These are phyloP conservation scores for Fusarium coffeatum DNA, from an alignment of 2,329 filamentous ascomycete species.

Conservation along the genomic window DNA sequence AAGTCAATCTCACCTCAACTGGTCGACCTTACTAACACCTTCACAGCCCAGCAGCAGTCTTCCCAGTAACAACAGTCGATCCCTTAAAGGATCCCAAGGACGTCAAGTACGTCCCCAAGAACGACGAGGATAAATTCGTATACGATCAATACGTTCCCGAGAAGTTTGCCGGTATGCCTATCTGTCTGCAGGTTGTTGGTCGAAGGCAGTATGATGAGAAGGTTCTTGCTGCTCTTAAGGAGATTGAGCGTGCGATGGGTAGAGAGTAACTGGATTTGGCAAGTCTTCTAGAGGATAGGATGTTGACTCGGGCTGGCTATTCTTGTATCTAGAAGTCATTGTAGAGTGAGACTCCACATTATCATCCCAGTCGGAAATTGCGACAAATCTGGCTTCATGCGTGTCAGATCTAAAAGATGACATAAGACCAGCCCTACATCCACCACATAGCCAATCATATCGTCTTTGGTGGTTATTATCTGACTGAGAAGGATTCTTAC, in stretches of 20 bases:
- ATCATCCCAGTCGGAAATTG: background rate
- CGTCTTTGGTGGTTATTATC: background rate
- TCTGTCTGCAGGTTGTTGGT: constrained; percentile 47
- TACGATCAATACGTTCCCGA: constrained; percentile 47
- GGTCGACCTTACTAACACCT: background rate
- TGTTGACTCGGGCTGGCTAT: background rate
- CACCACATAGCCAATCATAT: background rate
- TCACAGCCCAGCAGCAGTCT: constrained; percentile 62
- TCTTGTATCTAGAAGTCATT: background rate
- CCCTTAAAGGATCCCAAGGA: constrained; percentile 44
- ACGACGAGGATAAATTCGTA: constrained; percentile 45
- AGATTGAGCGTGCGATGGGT: constrained; percentile 44
- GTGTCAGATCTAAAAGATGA: background rate
- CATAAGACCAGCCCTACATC: background rate
- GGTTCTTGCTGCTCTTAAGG: constrained; percentile 44
- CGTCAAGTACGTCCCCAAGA: constrained; percentile 43
- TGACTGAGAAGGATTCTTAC: background rate
- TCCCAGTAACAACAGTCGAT: constrained; percentile 62
- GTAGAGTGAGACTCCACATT: background rate
- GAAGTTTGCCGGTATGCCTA: constrained; percentile 42
- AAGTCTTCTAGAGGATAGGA: background rate
- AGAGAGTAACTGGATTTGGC: constrained; percentile 10
- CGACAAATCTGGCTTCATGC: background rate
- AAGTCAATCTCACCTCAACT: rapidly evolving
- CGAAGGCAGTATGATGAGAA: constrained; percentile 49